Evolutionary conservation across 139 green algal species (phyloP).

Genomic region (Chlorella sp.): DNA sequence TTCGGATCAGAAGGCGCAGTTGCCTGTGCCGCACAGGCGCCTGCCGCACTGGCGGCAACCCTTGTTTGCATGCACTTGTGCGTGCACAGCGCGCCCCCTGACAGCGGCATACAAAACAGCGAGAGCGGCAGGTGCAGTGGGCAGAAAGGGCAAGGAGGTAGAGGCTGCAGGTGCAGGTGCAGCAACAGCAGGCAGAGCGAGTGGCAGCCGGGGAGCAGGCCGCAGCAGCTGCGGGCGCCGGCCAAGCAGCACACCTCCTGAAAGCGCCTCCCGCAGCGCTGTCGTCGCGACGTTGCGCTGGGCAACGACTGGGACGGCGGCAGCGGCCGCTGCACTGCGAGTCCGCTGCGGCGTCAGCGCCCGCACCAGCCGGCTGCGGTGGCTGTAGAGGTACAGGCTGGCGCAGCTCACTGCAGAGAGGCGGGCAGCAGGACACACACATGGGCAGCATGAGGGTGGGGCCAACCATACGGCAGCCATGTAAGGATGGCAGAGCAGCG

Average conservation of each 20-base stretch:
- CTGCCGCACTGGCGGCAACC: too few relatives aligned
- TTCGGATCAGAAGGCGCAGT: not conserved
- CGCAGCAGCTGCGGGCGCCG: not conserved
- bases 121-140: too few relatives aligned
- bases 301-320: not conserved
- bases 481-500: not conserved
- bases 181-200: not conserved
- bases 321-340: not conserved
- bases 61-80: too few relatives aligned
- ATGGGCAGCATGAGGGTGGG: not conserved
- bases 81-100: too few relatives aligned
- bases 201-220: not conserved
- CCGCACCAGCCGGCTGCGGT: conserved; percentile 4
- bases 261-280: conserved; percentile 1
- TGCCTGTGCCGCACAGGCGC: not conserved
- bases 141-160: not conserved
- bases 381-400: conserved; percentile 25
- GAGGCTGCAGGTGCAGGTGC: not conserved
- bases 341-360: not conserved
- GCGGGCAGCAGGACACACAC: not conserved
- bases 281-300: conserved; percentile 6
- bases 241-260: not conserved
- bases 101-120: too few relatives aligned
- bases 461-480: not conserved
- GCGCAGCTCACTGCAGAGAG: conserved; percentile 18